Evolutionary conservation across 2,329 filamentous ascomycete species (phyloP).

Genomic region (Beauveria sp.): DNA sequence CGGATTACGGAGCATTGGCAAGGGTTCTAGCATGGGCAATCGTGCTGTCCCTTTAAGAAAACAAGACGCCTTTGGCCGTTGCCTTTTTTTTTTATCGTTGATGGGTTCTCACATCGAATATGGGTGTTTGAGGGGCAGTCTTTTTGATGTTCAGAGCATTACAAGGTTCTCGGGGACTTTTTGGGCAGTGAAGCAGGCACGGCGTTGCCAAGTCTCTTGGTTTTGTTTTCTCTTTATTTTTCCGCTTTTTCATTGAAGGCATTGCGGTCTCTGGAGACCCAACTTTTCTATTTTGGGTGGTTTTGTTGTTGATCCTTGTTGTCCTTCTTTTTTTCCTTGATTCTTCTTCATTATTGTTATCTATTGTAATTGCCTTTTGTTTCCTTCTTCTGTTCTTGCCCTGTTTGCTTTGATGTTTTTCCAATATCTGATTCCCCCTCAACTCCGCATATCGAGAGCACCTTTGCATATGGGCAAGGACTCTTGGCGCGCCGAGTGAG

Average conservation of each 20-base stretch:
- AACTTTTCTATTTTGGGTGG: slow-evolving; percentile 10
- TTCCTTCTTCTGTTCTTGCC: background rate
- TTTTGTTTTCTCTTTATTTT: background rate
- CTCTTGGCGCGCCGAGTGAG: background rate
- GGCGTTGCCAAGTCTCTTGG: background rate
- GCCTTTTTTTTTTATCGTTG: background rate
- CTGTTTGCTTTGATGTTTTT: slow-evolving; percentile 4
- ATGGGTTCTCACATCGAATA: background rate
- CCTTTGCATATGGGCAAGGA: background rate
- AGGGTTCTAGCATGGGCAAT: slow-evolving; percentile 1
- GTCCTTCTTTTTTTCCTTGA: background rate
- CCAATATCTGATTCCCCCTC: slow-evolving; percentile 16
- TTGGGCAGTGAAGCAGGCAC: slow-evolving; percentile 1
- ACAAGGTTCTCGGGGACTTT: background rate
- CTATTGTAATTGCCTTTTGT: background rate
- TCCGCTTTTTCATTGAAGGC: background rate
- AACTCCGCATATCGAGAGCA: background rate
- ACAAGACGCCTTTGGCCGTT: background rate
- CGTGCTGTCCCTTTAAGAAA: background rate
- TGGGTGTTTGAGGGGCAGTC: slow-evolving; percentile 1
- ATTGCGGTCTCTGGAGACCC: slow-evolving; percentile 10
- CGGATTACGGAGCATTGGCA: background rate
- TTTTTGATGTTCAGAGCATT: slow-evolving; percentile 3
- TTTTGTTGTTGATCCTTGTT: background rate
- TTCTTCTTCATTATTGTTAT: background rate